These are phyloP conservation scores for Ceratocystis harringtonii DNA, from an alignment of 2,329 filamentous ascomycete genomes.

Conservation along the genomic window DNA sequence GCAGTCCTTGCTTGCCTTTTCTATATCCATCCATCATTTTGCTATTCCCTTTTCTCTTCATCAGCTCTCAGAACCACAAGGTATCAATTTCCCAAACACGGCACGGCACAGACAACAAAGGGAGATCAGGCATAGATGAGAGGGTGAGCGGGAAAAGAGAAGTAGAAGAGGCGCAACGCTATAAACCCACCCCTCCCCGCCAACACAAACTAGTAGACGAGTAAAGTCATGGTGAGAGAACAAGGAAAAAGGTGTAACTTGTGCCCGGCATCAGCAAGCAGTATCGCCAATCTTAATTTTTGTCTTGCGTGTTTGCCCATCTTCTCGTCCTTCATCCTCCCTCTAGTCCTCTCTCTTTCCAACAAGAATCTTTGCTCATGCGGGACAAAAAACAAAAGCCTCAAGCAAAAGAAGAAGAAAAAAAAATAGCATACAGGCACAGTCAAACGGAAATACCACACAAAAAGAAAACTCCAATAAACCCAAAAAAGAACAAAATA, in stretches of 20 bases:
- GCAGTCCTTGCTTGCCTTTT: background rate
- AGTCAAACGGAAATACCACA: background rate
- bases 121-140: background rate
- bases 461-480: slow-evolving; percentile 1
- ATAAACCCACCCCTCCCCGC: background rate
- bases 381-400: background rate
- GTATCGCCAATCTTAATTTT: no score
- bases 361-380: background rate
- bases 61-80: background rate
- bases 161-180: background rate
- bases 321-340: background rate
- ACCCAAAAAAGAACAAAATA: slow-evolving; percentile 6
- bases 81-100: background rate
- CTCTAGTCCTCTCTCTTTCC: background rate
- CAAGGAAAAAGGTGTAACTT: no score
- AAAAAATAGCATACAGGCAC: background rate
- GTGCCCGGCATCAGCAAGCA: no score
- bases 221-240: no score
- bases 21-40: background rate
- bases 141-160: no score
- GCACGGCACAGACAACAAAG: background rate
- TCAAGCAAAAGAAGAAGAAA: background rate
- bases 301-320: background rate
- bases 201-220: background rate
- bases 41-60: background rate